Evolutionary conservation across 805 yeast species (phyloP).

Genomic region (Kockiozyma suomiensis): DNA sequence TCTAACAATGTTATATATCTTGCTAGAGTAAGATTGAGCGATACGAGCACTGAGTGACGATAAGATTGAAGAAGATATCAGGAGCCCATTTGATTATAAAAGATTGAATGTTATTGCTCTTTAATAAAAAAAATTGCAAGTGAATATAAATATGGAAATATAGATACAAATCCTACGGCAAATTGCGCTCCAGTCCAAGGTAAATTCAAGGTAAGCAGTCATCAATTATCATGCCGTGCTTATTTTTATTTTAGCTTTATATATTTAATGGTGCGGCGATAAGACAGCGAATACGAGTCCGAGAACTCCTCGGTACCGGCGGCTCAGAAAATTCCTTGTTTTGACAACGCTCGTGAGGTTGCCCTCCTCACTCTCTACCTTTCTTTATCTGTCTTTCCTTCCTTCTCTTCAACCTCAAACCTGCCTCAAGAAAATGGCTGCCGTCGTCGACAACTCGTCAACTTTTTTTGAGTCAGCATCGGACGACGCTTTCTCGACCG

Average conservation of each 20-base stretch:
- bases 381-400: not conserved
- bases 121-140: too few species aligned
- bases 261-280: not conserved
- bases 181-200: too few species aligned
- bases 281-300: conserved; percentile 7
- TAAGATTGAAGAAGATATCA: too few species aligned
- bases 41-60: too few species aligned
- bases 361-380: not conserved
- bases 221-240: not conserved
- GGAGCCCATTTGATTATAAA: too few species aligned
- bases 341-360: not conserved
- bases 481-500: conserved; percentile 2
- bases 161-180: too few species aligned
- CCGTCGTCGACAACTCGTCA: conserved; percentile 12
- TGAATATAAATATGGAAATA: too few species aligned
- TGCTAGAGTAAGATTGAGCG: too few species aligned
- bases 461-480: not conserved
- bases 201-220: too few species aligned
- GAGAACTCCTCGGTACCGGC: not conserved
- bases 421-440: conserved; percentile 1
- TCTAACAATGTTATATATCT: too few species aligned
- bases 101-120: too few species aligned
- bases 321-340: conserved; percentile 1
- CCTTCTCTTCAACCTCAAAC: not conserved
- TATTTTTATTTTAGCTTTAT: too few species aligned